These are phyloP conservation scores for Fusarium anthophilum DNA, from an alignment of 2,329 filamentous ascomycete species.

Conservation along the genomic window DNA sequence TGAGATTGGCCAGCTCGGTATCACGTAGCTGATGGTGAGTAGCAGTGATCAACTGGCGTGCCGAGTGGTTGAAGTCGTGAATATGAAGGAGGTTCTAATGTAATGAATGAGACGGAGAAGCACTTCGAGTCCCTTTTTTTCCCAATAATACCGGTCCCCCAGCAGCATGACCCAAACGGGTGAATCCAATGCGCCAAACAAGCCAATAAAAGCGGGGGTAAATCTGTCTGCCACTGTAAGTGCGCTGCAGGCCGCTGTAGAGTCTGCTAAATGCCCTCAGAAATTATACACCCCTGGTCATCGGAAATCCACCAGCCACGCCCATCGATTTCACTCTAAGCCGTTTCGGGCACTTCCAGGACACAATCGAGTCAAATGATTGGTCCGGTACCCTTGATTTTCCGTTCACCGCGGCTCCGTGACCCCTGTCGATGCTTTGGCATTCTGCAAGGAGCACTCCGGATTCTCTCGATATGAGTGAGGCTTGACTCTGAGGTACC, in stretches of 20 bases:
- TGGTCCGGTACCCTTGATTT: constrained; percentile 44
- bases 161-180: constrained; percentile 29
- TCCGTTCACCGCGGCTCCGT: constrained; percentile 40
- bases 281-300: constrained; percentile 22
- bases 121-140: constrained; percentile 43
- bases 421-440: constrained; percentile 30
- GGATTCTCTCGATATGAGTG: constrained; percentile 29
- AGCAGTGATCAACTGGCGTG: constrained; percentile 25
- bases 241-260: constrained; percentile 24
- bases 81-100: constrained; percentile 35
- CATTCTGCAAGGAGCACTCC: constrained; percentile 36
- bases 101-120: constrained; percentile 42
- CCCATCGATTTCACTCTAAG: constrained; percentile 36
- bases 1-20: not conserved
- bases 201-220: constrained; percentile 25
- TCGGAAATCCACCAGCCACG: constrained; percentile 31
- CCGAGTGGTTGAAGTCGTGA: constrained; percentile 22
- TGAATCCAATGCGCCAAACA: constrained; percentile 37
- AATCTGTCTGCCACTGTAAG: constrained; percentile 18
- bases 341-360: constrained; percentile 40
- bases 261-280: constrained; percentile 1
- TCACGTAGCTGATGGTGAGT: constrained; percentile 15
- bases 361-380: constrained; percentile 28
- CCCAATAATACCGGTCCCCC: constrained; percentile 35
- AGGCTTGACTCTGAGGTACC: constrained; percentile 1